These are phyloP conservation scores for Passalora sequoiae DNA, from an alignment of 2,329 filamentous ascomycete genomes.

Conservation along the genomic window DNA sequence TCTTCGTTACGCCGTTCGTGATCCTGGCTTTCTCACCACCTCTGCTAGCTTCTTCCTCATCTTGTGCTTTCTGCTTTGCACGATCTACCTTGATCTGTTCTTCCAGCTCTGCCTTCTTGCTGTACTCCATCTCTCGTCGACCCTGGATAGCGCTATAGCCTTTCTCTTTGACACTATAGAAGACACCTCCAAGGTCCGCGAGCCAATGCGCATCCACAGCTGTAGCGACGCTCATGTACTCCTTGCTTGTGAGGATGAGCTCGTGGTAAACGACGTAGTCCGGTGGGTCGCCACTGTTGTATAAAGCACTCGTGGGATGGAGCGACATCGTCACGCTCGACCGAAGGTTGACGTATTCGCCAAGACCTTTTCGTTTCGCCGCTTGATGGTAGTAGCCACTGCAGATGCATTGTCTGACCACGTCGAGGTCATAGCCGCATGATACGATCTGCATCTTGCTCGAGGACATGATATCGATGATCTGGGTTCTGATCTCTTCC, in stretches of 20 bases:
- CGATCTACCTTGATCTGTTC: slow-evolving; percentile 27
- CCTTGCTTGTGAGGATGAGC: slow-evolving; percentile 90
- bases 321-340: slow-evolving; percentile 92
- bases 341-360: slow-evolving; percentile 93
- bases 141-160: slow-evolving; percentile 50
- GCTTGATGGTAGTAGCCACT: slow-evolving; percentile 98
- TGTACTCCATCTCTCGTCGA: slow-evolving; percentile 29
- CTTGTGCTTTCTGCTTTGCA: slow-evolving; percentile 17
- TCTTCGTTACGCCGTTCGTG: slow-evolving; percentile 11
- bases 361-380: slow-evolving; percentile 89
- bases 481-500: slow-evolving; percentile 89
- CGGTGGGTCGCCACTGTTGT: slow-evolving; percentile 85
- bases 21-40: slow-evolving; percentile 1
- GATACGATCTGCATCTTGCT: slow-evolving; percentile 83
- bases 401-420: slow-evolving; percentile 93
- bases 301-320: slow-evolving; percentile 88
- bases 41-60: slow-evolving; percentile 10
- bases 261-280: slow-evolving; percentile 99
- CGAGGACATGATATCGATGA: slow-evolving; percentile 88
- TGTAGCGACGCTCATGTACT: slow-evolving; percentile 97
- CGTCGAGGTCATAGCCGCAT: slow-evolving; percentile 95
- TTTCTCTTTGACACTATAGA: slow-evolving; percentile 97
- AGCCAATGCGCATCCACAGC: slow-evolving; percentile 96
- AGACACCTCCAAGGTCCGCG: slow-evolving; percentile 91
- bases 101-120: slow-evolving; percentile 30